Percentiles rank a stretch among this genome's conserved stretches.
phyloP scores from a whole-genome alignment of 2,329 filamentous ascomycete species.

The Ceratocystis cacaofunesta region DNA sequence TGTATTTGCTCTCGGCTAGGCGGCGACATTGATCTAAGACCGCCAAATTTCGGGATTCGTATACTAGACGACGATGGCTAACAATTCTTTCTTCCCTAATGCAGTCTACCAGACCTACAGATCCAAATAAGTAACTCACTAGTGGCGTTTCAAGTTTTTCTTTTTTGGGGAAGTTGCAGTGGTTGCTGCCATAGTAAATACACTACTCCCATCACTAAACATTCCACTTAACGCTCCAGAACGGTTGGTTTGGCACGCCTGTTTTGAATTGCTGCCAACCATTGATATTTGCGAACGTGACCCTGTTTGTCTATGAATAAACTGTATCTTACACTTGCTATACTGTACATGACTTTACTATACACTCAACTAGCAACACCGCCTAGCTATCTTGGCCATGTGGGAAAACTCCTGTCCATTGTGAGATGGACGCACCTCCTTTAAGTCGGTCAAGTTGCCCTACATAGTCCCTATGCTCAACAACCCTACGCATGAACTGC shows the following conservation, averaged over 20 bases:
- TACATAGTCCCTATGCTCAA: slow-evolving; percentile 10
- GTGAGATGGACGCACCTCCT: slow-evolving; percentile 5
- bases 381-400: not conserved
- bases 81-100: not conserved
- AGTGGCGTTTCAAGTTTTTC: not conserved
- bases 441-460: not conserved
- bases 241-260: not conserved
- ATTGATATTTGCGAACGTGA: not conserved
- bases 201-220: not conserved
- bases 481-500: slow-evolving; percentile 24
- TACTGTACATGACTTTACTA: slow-evolving; percentile 2
- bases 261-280: not conserved
- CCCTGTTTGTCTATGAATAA: not conserved
- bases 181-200: slow-evolving; percentile 8
- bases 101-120: slow-evolving; percentile 38
- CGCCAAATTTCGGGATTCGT: not conserved
- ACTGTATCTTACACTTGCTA: slow-evolving; percentile 5
- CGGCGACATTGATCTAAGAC: not conserved
- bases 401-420: slow-evolving; percentile 11
- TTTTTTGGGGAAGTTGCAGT: not conserved
- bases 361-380: not conserved
- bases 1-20: not conserved
- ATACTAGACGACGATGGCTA: not conserved
- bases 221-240: not conserved
- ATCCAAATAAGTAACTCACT: slow-evolving; percentile 23